phyloP scores from a whole-genome alignment of 371 early-diverging fungal genomes.

The Funneliformis caledonium region DNA sequence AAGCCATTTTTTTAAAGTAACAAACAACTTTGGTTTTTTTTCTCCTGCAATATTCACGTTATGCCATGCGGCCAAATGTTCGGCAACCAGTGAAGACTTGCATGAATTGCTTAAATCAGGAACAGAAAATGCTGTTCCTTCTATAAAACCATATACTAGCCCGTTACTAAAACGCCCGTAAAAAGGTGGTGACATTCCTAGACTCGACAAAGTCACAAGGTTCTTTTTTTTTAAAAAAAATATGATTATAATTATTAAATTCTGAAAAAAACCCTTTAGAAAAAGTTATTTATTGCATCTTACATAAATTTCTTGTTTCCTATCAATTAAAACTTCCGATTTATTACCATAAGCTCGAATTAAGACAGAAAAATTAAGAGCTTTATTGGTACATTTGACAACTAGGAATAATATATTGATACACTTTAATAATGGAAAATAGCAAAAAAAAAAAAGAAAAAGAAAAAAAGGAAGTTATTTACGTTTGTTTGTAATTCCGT shows the following conservation, averaged over 20 bases:
- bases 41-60: conserved; percentile 61
- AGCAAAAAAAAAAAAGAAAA: neutral
- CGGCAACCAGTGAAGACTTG: conserved; percentile 79
- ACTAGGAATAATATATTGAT: conserved; percentile 53
- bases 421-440: conserved; percentile 6
- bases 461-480: conserved; percentile 43
- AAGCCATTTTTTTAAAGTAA: conserved; percentile 82
- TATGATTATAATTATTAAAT: neutral
- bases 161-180: conserved; percentile 90
- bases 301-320: conserved; percentile 87
- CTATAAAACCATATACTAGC: conserved; percentile 87
- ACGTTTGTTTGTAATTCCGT: conserved; percentile 93
- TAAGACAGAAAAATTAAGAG: conserved; percentile 68
- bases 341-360: conserved; percentile 90
- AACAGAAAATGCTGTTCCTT: conserved; percentile 71
- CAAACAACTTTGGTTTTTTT: conserved; percentile 69
- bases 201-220: conserved; percentile 73
- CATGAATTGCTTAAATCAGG: conserved; percentile 74
- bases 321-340: conserved; percentile 87
- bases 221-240: conserved; percentile 58
- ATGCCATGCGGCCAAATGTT: conserved; percentile 83
- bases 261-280: neutral
- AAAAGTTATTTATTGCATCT: conserved; percentile 43
- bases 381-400: conserved; percentile 73
- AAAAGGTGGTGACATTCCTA: conserved; percentile 78